Evolutionary conservation across 163 green algal genomes (phyloP).

Genomic region (Prototheca wickerhamii): DNA sequence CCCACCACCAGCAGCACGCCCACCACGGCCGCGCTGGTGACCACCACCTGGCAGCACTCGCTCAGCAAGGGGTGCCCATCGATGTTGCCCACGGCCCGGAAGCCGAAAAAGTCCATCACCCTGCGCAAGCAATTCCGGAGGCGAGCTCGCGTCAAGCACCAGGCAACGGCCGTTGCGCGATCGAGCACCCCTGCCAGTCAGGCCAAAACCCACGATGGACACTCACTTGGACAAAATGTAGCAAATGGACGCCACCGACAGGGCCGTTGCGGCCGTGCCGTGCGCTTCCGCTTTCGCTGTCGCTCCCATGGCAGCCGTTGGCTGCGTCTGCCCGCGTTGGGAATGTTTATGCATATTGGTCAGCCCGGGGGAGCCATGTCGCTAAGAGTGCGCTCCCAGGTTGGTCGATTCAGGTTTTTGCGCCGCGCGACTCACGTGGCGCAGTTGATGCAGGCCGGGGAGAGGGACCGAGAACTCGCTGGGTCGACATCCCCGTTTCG

Average conservation of each 20-base stretch:
- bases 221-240: not conserved
- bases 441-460: too few species aligned
- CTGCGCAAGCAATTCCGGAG: not conserved
- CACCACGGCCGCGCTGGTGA: not conserved
- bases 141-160: not conserved
- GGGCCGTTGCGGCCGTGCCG: not conserved
- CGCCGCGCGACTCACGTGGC: too few species aligned
- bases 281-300: not conserved
- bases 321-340: too few species aligned
- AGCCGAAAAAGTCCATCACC: not conserved
- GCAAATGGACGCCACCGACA: not conserved
- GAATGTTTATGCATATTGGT: too few species aligned
- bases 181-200: too few species aligned
- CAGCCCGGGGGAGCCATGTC: too few species aligned
- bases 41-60: not conserved
- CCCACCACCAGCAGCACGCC: not conserved
- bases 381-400: too few species aligned
- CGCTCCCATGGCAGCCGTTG: not conserved
- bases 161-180: too few species aligned
- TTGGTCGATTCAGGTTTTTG: too few species aligned
- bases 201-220: too few species aligned
- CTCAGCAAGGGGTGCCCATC: not conserved
- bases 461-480: too few species aligned
- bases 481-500: too few species aligned
- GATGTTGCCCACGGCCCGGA: not conserved